Percentiles rank a stretch among this genome's conserved stretches.
phyloP scores from a whole-genome alignment of 2,329 filamentous ascomycete species.

The Nannizziopsis barbatae region DNA sequence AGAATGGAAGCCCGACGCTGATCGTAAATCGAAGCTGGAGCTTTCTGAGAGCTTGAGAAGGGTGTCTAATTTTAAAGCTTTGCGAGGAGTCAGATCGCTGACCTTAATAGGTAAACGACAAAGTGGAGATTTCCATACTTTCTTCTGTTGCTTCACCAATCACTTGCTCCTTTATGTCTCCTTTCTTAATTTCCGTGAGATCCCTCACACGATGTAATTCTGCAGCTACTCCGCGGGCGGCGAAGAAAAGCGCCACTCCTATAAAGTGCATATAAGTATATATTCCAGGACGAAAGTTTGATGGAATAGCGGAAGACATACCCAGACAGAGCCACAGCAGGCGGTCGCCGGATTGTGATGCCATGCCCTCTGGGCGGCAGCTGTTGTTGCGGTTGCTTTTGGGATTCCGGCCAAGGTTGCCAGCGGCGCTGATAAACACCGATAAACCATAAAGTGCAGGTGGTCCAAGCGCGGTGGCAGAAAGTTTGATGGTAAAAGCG shows the following conservation, averaged over 20 bases:
- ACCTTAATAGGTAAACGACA: background rate
- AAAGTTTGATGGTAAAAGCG: constrained; percentile 26
- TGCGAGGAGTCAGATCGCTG: constrained; percentile 16
- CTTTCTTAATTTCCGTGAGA: constrained; percentile 50
- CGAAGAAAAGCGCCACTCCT: constrained; percentile 39
- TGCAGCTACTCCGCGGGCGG: constrained; percentile 47
- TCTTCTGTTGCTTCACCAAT: constrained; percentile 68
- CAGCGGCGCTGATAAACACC: background rate
- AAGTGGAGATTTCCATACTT: constrained; percentile 24
- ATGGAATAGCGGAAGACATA: constrained; percentile 14
- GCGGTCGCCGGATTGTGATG: constrained; percentile 27
- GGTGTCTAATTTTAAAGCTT: constrained; percentile 52
- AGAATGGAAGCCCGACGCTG: constrained; percentile 50
- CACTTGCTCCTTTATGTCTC: constrained; percentile 57
- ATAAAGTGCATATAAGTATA: constrained; percentile 9
- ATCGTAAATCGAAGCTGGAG: constrained; percentile 61
- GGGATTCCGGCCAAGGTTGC: constrained; percentile 12
- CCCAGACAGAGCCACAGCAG: constrained; percentile 33
- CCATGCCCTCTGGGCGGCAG: constrained; percentile 21
- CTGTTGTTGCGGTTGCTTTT: background rate
- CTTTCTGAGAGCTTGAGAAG: constrained; percentile 57
- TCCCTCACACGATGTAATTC: constrained; percentile 33
- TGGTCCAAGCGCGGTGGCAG: constrained; percentile 15
- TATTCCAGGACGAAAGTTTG: background rate
- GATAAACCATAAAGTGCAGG: background rate